Base-by-base conservation (phyloP, 2,329 filamentous ascomycete genomes). In the Emericellopsis atlantica region DNA sequence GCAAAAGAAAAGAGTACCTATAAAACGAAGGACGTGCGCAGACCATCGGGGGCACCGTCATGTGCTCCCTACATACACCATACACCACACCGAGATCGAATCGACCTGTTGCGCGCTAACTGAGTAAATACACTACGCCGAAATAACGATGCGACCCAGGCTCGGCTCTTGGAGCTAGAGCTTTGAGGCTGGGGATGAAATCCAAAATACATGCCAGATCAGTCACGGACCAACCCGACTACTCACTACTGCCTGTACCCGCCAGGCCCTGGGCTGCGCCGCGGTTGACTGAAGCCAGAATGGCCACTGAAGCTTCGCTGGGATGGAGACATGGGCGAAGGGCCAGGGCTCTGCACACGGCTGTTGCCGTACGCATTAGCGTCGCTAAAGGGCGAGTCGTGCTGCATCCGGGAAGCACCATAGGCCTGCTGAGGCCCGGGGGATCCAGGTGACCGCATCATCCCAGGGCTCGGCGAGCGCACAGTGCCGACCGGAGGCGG, bases 401-500 rank as follows among this genome's bases (percentile, higher is more conserved):
- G 32, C 24, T 42, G 40, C 43, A 44, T 44, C 18, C 40, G 34
- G 14, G 15, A 32, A 12, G 44, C 42, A 23, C 44, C 43, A 36
- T 46, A 43, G 16, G 39, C 40, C 15, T 37, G 31, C 33, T 46
- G 42, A 4, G 44, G 44, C 8, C 44, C 44, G 4, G 44, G 44
- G 11, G 44, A 46, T 6, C 35, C 44, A 35, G 37, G 15, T 29
- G 35, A 33, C 12, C 38, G 42, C 11, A 41, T 38, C 33, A 38
- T 24, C 14, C 40, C 40, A 12, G 40, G 40, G 36, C 40, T 42
- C 16, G 38, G 32, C 9, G 43, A 33, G 10, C 43, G 38, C 16
- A 40, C 21, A 11, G 37, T 37, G 34, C 43, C 37, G 18, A 38
- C 9, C 14, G 26, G 39, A 24, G 39, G 43, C 11, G 33, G 37